A percentile compares a stretch with the other conserved stretches of the same genome.
Evolutionary conservation across 1,284 basidiomycete genomes (phyloP).

Genomic region (Cutaneotrichosporon dermatis): DNA sequence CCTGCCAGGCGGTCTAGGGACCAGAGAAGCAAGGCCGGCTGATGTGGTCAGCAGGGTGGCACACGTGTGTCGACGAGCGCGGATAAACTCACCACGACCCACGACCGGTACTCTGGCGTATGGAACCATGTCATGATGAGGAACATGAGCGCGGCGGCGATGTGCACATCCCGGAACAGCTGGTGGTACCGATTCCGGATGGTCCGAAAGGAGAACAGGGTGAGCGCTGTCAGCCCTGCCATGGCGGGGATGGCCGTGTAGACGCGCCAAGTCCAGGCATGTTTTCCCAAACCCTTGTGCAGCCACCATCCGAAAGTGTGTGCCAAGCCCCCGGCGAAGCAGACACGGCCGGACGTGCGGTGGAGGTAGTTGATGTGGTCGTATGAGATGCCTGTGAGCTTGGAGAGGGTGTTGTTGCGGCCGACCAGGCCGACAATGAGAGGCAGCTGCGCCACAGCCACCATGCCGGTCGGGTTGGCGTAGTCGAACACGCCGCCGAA

Average conservation of each 20-base stretch:
- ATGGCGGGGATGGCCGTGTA: constrained; percentile 2
- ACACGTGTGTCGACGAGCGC: neutral
- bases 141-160: constrained; percentile 29
- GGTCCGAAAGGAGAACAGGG: constrained; percentile 48
- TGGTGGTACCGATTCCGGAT: constrained; percentile 5
- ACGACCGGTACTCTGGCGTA: constrained; percentile 4
- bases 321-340: constrained; percentile 28
- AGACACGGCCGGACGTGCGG: constrained; percentile 30
- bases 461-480: constrained; percentile 3
- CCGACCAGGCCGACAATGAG: constrained; percentile 60
- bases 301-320: constrained; percentile 28
- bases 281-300: constrained; percentile 14
- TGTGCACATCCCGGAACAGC: constrained; percentile 6
- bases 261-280: constrained; percentile 11
- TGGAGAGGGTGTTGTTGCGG: constrained; percentile 60
- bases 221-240: neutral
- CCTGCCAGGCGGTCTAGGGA: constrained; percentile 3
- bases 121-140: constrained; percentile 21
- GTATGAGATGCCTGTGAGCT: constrained; percentile 59
- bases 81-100: neutral
- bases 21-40: constrained; percentile 12
- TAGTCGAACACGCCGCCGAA: constrained; percentile 1
- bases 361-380: constrained; percentile 53
- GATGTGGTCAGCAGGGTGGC: neutral
- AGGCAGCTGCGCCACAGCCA: constrained; percentile 55